Evolutionary conservation across 2,329 filamentous ascomycete genomes (phyloP), one percentile per base, ranked within the genome.

Genomic region (Tolypocladium ovalisporum): DNA sequence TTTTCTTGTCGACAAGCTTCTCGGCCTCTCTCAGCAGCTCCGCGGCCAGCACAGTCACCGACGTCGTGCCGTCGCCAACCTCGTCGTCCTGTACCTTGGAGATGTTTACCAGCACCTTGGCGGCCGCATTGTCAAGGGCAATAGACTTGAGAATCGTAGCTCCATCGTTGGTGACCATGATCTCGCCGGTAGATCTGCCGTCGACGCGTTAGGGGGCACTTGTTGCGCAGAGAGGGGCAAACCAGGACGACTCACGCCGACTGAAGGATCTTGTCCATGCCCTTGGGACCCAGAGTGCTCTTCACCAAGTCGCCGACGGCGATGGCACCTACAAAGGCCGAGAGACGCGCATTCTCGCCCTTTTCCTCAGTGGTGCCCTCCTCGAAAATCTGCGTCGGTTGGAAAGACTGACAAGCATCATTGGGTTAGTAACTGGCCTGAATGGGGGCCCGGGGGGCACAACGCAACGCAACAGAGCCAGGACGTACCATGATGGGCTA

Each of bases 71-170:
- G 71, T 99, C 94, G 69, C 94, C 94, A 29, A 99, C 93, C 74
- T 99, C 94, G 71, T 99, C 94, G 69, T 99, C 94, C 73, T 99
- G 94, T 7, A 99, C 94, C 77, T 99, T 99, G 62, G 93, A 97
- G 67, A 99, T 97, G 74, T 99, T 99, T 71, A 99, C 94, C 49
- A 99, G 82, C 6, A 99, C 94, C 78, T 99, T 99, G 56, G 94
- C 94, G 27, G 94, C 94, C 49, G 94, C 94, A 72, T 99, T 99
- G 75, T 99, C 94, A 69, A 99, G 87, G 49, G 94, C 94, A 73
- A 99, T 99, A 56, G 93, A 90, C 77, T 99, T 99, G 63, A 99
- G 84, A 65, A 99, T 99, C 29, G 94, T 99, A 62, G 94, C 94
- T 70, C 94, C 94, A 76, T 99, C 94, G 75, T 99, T 99, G 59